Conservation (phyloP, 768 basidiomycete species). For the Mycena polygramma region DNA sequence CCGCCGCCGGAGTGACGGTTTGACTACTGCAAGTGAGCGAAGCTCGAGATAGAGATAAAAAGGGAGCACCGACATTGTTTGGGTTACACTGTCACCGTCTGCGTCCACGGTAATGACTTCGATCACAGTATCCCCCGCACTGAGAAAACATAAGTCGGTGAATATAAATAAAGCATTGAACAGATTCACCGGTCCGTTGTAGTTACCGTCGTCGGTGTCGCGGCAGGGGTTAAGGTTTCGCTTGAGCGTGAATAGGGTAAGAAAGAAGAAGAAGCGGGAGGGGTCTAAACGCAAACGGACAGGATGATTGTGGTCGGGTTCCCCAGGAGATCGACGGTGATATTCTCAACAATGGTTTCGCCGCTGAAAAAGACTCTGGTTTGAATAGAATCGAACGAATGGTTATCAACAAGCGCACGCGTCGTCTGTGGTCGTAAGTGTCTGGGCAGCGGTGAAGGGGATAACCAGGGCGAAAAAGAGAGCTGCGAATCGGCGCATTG, state of each 20-base stretch:
- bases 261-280: slow-evolving; percentile 3
- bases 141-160: background rate
- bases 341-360: slow-evolving; percentile 25
- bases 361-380: slow-evolving; percentile 18
- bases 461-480: slow-evolving; percentile 22
- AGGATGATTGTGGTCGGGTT: slow-evolving; percentile 23
- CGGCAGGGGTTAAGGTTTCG: background rate
- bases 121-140: slow-evolving; percentile 24
- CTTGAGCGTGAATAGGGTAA: slow-evolving; percentile 10
- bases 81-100: slow-evolving; percentile 9
- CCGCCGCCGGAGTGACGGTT: slow-evolving; percentile 9
- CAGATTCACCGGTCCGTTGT: slow-evolving; percentile 20
- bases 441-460: slow-evolving; percentile 30
- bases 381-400: background rate
- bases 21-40: slow-evolving; percentile 11
- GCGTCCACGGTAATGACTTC: slow-evolving; percentile 28
- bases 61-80: slow-evolving; percentile 21
- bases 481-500: slow-evolving; percentile 7
- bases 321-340: slow-evolving; percentile 4
- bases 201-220: slow-evolving; percentile 13
- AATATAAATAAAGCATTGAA: background rate
- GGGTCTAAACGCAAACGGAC: slow-evolving; percentile 17
- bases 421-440: slow-evolving; percentile 19
- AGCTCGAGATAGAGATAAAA: background rate
- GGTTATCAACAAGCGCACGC: slow-evolving; percentile 12